Evolutionary conservation across 169 alveolate species (phyloP).

Genomic region (Cytauxzoon felis): DNA sequence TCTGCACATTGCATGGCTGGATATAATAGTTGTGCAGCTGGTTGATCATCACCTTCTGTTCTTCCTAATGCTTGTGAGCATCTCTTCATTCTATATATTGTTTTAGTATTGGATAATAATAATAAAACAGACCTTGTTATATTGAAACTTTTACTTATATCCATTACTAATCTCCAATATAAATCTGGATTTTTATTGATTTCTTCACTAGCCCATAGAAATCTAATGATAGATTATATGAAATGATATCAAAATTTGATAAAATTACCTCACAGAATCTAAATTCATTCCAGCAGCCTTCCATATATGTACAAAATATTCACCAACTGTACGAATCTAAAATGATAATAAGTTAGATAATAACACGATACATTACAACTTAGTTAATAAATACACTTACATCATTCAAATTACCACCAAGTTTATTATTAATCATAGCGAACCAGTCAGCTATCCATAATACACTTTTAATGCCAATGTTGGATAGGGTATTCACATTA

Average conservation of each 20-base stretch:
- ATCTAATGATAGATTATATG: slow-evolving; percentile 75
- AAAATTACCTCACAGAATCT: slow-evolving; percentile 80
- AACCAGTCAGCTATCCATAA: slow-evolving; percentile 99
- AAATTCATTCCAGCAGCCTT: slow-evolving; percentile 99
- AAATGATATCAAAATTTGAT: not conserved
- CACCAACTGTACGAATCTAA: slow-evolving; percentile 90
- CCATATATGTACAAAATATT: slow-evolving; percentile 98
- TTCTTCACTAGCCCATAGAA: slow-evolving; percentile 98
- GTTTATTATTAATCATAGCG: slow-evolving; percentile 96
- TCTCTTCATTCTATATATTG: slow-evolving; percentile 86
- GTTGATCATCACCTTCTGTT: slow-evolving; percentile 92
- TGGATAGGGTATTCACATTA: slow-evolving; percentile 91
- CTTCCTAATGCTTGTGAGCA: slow-evolving; percentile 99
- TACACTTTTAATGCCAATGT: slow-evolving; percentile 94
- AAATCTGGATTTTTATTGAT: slow-evolving; percentile 90
- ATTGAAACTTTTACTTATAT: slow-evolving; percentile 89
- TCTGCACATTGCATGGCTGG: slow-evolving; percentile 99
- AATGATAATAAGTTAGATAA: not conserved
- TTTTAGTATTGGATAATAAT: not conserved
- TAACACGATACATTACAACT: not conserved
- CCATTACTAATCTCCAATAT: slow-evolving; percentile 95
- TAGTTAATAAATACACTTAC: too few species aligned
- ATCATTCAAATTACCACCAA: slow-evolving; percentile 97
- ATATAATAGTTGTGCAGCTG: slow-evolving; percentile 86
- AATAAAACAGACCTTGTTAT: slow-evolving; percentile 51